Base-by-base conservation (phyloP, 2,329 filamentous ascomycete genomes). In the Epichloe elymi region DNA sequence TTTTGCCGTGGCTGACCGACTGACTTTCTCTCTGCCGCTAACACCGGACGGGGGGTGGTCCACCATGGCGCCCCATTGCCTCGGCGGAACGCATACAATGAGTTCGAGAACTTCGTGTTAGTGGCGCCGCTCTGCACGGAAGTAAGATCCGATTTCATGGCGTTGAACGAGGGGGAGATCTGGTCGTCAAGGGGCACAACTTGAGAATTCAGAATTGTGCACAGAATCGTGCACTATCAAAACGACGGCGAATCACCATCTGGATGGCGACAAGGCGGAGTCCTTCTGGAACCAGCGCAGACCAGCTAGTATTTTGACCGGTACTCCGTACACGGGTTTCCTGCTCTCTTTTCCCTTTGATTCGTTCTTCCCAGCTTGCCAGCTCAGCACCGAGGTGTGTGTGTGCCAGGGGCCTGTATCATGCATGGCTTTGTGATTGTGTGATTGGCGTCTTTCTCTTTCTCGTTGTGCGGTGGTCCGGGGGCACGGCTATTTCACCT, bases 261-360 rank as follows among this genome's bases (percentile, higher is more conserved):
- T 4, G 23, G 11, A 14, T 17, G 36, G 11, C n/a, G 40, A 35
- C 20, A 42, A 46, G 17, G 17, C 26, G 39, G 53, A 54, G 50
- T 54, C 47, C 50, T 54, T 54, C 53, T 54, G 43, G 50, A 54
- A 54, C 38, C 52, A 19, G 36, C 42, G 26, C 48, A 41, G 11
- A 40, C 36, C 6, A 19, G 35, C 14, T 36, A 17, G 7, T 14
- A 17, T 30, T 38, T 33, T 46, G 44, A 46, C 30, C 44, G 39
- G 50, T 19, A 37, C 19, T 19, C 19, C 19, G 19, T 17, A 37
- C 38, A 38, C 15, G 35, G 15, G 17, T 23, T 30, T 33, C 49
- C 15, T 26, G 23, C 37, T 33, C 19, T 45, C 45, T 36, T 19
- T 36, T 20, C 19, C 40, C 39, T 36, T 36, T 19, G 33, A 33